Evolutionary conservation across 805 yeast species (phyloP), one percentile per base, ranked within the genome.

Genomic region (Maudiozyma serrabonitensis): DNA sequence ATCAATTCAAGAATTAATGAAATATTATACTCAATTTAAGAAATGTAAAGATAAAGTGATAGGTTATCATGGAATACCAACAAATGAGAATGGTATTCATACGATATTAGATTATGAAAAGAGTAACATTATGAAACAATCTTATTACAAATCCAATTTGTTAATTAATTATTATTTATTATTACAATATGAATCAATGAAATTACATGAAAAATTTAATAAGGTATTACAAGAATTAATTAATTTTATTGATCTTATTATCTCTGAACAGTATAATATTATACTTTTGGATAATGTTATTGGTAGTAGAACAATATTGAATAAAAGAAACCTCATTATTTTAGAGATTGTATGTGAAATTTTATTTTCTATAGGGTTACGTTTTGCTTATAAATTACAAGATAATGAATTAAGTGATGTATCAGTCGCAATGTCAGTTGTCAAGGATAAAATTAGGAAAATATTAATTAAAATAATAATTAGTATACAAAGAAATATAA

Each of bases 121-220:
- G 6, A 32, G 9, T 32, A 32, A 13, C 5, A 32, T 32, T 13
- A 32, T 32, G 35, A 32, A 15, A 3, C 45, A 56, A 32, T 53
- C 54, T 34, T 56, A 56, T 44, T 53, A 57, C 28, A 59, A 57
- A 35, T 50, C 54, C 19, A 50, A 50, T 50, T 41, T 60, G 16
- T 54, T 54, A 35, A 28, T 56, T 31, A 50, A 56, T 28, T 58
- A 52, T 32, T 58, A 54, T 31, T 18, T 59, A 32, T 28, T 59
- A 43, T 47, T 60, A 39, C 60, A 60, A 45, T 55, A 55, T 45
- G 61, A 57, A 41, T 13, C 18, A 16, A 18, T 53, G 26, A 51
- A 52, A 7, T 52, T 56, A 23, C 39, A 19, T 16, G 49, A 46
- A 13, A 49, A 43, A n/a, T 58, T 56, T 26, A 45, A 21, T 23